Conservation (phyloP, 2,329 filamentous ascomycete species). For the Venturia aucupariae region DNA sequence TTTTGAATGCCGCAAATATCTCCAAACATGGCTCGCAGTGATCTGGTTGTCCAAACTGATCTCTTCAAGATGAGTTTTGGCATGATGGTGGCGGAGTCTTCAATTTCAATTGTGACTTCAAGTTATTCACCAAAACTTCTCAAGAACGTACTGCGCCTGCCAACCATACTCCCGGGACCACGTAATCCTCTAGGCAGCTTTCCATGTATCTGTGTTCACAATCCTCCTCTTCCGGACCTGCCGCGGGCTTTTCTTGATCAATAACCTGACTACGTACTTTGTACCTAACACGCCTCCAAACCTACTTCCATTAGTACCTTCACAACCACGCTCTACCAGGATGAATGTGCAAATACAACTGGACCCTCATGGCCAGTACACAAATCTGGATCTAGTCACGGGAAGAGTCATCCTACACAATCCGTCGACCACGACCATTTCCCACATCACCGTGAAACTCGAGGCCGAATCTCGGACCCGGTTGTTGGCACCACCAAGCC, state of each 20-base stretch:
- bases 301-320: neutral
- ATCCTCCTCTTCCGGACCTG: neutral
- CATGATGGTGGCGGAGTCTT: neutral
- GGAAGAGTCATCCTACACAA: slow-evolving; percentile 44
- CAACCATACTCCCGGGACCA: neutral
- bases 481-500: slow-evolving; percentile 42
- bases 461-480: slow-evolving; percentile 70
- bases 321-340: neutral
- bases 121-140: neutral
- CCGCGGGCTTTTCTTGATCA: neutral
- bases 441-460: slow-evolving; percentile 64
- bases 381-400: slow-evolving; percentile 65
- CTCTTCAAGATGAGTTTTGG: neutral
- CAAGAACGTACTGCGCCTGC: neutral
- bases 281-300: neutral
- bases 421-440: slow-evolving; percentile 36
- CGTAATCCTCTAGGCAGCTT: neutral
- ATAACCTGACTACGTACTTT: neutral
- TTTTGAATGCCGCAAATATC: no score
- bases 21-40: no score
- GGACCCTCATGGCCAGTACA: slow-evolving; percentile 63
- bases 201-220: neutral
- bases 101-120: neutral
- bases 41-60: no score
- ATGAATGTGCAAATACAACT: slow-evolving; percentile 62